phyloP scores from a whole-genome alignment of 2,329 filamentous ascomycete species.

The Fusarium incarnatum region DNA sequence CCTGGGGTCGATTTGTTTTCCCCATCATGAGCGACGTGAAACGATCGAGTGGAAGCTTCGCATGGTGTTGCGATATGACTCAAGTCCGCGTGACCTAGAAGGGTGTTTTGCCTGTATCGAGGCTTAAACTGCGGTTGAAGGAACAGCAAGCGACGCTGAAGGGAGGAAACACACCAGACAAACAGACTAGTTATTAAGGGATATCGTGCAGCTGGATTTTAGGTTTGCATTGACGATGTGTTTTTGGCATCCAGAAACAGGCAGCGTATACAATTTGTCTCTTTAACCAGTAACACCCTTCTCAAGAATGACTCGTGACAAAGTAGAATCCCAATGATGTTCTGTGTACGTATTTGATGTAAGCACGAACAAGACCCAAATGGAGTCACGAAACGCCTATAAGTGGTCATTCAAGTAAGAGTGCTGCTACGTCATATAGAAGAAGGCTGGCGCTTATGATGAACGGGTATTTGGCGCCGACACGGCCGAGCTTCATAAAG shows the following conservation, averaged over 20 bases:
- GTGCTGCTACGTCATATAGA: constrained; percentile 24
- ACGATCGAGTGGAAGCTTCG: constrained; percentile 45
- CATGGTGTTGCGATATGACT: constrained; percentile 41
- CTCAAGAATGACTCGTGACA: constrained; percentile 1
- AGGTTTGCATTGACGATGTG: constrained; percentile 54
- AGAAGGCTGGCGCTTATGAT: constrained; percentile 7
- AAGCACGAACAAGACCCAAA: not conserved
- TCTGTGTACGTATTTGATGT: not conserved
- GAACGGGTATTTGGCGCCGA: constrained; percentile 14
- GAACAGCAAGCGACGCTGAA: constrained; percentile 45
- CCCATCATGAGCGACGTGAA: constrained; percentile 45
- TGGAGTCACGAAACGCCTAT: not conserved
- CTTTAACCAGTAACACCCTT: constrained; percentile 12
- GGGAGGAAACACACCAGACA: constrained; percentile 53
- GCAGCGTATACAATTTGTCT: constrained; percentile 50
- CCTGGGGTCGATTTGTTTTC: constrained; percentile 46
- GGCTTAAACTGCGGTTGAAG: constrained; percentile 40
- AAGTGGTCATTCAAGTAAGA: not conserved
- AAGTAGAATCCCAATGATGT: not conserved
- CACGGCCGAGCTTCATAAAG: constrained; percentile 21
- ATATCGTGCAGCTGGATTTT: constrained; percentile 54
- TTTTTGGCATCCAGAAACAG: constrained; percentile 49
- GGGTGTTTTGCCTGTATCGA: constrained; percentile 35
- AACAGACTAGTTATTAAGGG: constrained; percentile 54
- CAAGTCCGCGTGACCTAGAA: constrained; percentile 31